Evolutionary conservation across 306 rosid genomes (phyloP), one percentile per base, ranked within the genome.

Genomic region (Prunus mongolica): DNA sequence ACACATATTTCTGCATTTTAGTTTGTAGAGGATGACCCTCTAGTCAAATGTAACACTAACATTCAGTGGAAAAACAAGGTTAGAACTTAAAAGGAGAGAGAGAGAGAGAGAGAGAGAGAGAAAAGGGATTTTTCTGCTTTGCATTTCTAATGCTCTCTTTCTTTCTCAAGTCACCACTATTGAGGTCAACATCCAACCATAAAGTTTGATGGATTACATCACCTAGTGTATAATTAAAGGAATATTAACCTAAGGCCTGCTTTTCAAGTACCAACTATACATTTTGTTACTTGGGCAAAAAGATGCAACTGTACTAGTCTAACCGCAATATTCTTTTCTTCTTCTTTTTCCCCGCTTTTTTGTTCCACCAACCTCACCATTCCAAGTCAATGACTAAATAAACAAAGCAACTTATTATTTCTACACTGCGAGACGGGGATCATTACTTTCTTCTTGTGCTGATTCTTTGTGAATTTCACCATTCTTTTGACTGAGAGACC

Each of bases 401-500:
- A 60, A 50, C 12, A 1, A 57, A 22, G 71, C 7, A 34, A 34
- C 38, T 34, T 34, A 34, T 15, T 51, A 25, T 28, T 78, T 76
- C 88, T 88, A 90, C 22, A 91, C 97, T 84, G 69, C 79, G 34
- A 75, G 68, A 80, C 50, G 69, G 2, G 47, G 83, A 70, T 84
- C 90, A 73, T 68, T 84, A 55, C 30, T 74, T 60, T 88, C 83
- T 70, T 69, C 38, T 3, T 63, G 60, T 1, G 73, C 87, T 30
- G 89, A 76, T 44, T 83, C 91, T 76, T 67, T 62, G 10, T 45
- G 76, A 68, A 76, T 13, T 70, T 83, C 93, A 25, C 79, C 87
- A n/a, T 75, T 83, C 87, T 93, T 94, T 64, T 71, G 77, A 79
- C 77, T 19, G 1, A 90, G 78, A 72, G 82, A 82, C 45, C 84